Base-by-base conservation (phyloP, 352 stramenopile genomes). In the Globisporangium echinulatum region DNA sequence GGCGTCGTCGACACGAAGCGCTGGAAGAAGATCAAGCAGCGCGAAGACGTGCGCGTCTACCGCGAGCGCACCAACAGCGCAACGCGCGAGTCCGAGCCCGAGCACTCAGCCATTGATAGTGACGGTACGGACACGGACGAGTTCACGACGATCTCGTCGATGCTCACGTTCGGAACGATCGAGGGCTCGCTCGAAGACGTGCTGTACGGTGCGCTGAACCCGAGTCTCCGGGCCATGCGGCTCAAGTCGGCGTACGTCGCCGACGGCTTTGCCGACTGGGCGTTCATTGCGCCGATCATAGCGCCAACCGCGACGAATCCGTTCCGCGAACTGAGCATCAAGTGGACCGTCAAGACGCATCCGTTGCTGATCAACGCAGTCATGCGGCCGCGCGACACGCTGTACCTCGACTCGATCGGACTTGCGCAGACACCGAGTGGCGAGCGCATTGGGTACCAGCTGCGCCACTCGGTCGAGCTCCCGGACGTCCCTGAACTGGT, bases 391-490 rank as follows among this genome's bases (percentile, higher is more conserved):
- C 75, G 79, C 11, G 79, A 88, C 65, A 74, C 70, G 43, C 75
- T 83, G 48, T 82, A 73, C 50, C 57, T 88, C 52, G 75, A 88
- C 56, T 75, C 75, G 7, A 84, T 66, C 6, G 79, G 79, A 0
- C 69, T 82, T 36, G 56, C 62, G 0, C 49, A 59, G 0, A 65
- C 83, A 14, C 54, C 69, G 19, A 75, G 56, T 8, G 72, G 72
- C 19, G 75, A 87, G 43, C 44, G 64, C 38, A 64, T 89, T 42
- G 77, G 77, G 13, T 87, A 76, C 56, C 75, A 84, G 10, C 53
- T 90, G 19, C 42, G 78, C 10, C 77, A 90, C 67, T 85, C 75
- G 37, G 70, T 87, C 17, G 62, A 76, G 15, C 76, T 89, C 52
- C 74, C 77, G 7, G 64, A 85, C 55, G 75, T 76, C 19, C 59